A percentile compares a stretch with the other conserved stretches of the same genome.
These are phyloP conservation scores for Leccinum solheimii DNA, from an alignment of 1,284 basidiomycete species.

Conservation along the genomic window DNA sequence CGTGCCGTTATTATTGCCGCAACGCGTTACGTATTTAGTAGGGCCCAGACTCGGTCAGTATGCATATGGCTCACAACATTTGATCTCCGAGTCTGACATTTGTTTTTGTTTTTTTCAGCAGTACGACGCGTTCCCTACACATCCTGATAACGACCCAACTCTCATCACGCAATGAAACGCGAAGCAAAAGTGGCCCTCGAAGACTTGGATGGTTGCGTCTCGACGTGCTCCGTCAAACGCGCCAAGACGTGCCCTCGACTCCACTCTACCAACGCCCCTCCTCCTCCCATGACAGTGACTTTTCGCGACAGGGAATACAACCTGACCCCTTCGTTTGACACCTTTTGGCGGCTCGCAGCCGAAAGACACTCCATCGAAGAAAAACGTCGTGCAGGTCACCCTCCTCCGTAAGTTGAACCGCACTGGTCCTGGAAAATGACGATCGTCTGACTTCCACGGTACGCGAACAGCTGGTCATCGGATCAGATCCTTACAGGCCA, in stretches of 20 bases:
- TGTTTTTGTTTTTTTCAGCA: not conserved
- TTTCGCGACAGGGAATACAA: slow-evolving; percentile 39
- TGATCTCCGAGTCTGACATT: not conserved
- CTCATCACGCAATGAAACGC: slow-evolving; percentile 24
- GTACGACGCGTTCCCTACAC: slow-evolving; percentile 4
- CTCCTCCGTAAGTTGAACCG: slow-evolving; percentile 48
- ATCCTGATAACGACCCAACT: not conserved
- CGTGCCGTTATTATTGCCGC: not conserved
- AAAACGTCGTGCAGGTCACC: slow-evolving; percentile 46
- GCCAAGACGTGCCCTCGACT: slow-evolving; percentile 24
- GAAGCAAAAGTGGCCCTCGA: slow-evolving; percentile 3
- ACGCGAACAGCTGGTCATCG: slow-evolving; percentile 50
- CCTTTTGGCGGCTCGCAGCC: slow-evolving; percentile 56
- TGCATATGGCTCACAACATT: not conserved
- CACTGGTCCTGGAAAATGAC: not conserved
- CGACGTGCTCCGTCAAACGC: slow-evolving; percentile 25
- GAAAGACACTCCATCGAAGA: slow-evolving; percentile 59
- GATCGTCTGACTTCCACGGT: not conserved
- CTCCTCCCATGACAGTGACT: slow-evolving; percentile 36
- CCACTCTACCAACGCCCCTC: slow-evolving; percentile 8
- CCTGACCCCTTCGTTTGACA: slow-evolving; percentile 56
- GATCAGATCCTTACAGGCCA: slow-evolving; percentile 49
- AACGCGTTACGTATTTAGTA: slow-evolving; percentile 17
- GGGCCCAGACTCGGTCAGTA: too few species aligned
- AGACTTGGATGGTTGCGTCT: slow-evolving; percentile 6